Percentiles rank a stretch among this genome's conserved stretches.
phyloP scores from a whole-genome alignment of 2,329 filamentous ascomycete species.

The Phaeosphaeria sp. region DNA sequence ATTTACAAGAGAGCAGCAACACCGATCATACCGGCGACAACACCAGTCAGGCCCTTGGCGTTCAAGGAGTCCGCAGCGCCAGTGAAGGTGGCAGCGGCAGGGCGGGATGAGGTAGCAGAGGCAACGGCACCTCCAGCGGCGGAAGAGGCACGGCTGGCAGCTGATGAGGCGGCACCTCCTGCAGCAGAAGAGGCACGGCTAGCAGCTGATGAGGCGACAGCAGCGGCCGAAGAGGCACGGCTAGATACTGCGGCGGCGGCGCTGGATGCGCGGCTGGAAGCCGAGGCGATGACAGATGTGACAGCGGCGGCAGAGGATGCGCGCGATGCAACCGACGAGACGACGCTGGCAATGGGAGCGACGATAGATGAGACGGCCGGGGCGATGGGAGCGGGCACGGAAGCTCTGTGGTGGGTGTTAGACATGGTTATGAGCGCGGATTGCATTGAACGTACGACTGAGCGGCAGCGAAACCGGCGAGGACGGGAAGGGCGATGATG shows the following conservation, averaged over 20 bases:
- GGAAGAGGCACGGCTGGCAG: background rate
- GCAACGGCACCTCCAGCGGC: slow-evolving; percentile 2
- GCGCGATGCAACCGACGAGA: background rate
- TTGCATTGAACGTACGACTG: slow-evolving; percentile 7
- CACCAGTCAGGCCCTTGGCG: slow-evolving; percentile 6
- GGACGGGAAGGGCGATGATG: slow-evolving; percentile 4
- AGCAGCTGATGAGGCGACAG: slow-evolving; percentile 1
- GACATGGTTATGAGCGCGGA: background rate
- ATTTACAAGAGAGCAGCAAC: slow-evolving; percentile 15
- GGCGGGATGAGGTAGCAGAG: background rate
- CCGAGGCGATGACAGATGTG: background rate
- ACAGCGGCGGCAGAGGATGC: background rate
- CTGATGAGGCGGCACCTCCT: background rate
- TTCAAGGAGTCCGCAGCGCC: slow-evolving; percentile 9
- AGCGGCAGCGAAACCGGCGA: slow-evolving; percentile 11
- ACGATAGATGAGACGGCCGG: background rate
- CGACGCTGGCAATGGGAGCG: slow-evolving; percentile 1
- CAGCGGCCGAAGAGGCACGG: slow-evolving; percentile 7
- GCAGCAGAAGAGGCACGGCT: slow-evolving; percentile 1
- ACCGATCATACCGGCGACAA: slow-evolving; percentile 12
- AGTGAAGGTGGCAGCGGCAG: slow-evolving; percentile 9
- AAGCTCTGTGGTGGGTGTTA: background rate
- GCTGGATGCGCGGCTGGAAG: background rate
- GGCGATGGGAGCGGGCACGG: background rate
- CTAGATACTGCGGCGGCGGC: slow-evolving; percentile 4